Percentiles rank a stretch among this genome's conserved stretches.
Conservation (phyloP, 768 basidiomycete species). For the Cubamyces sp. region DNA sequence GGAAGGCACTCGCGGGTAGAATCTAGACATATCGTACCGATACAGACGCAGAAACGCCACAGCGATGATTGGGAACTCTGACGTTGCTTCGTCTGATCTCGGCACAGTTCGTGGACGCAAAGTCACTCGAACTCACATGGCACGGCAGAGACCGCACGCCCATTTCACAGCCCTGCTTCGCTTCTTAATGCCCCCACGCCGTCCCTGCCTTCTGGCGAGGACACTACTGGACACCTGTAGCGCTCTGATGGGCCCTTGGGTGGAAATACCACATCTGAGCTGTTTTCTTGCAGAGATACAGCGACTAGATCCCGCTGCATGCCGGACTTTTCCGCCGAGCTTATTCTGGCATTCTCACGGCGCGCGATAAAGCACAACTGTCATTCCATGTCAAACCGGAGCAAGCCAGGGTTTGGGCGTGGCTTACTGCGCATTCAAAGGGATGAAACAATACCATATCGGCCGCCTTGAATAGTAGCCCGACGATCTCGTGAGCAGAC, state of each 20-base stretch:
- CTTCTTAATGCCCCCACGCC: slow-evolving; percentile 22
- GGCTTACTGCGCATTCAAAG: background rate
- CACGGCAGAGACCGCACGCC: slow-evolving; percentile 4
- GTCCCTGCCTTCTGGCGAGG: slow-evolving; percentile 11
- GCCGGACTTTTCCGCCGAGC: slow-evolving; percentile 15
- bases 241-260: slow-evolving; percentile 11
- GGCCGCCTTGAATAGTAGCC: no score
- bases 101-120: slow-evolving; percentile 13
- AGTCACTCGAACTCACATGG: slow-evolving; percentile 15
- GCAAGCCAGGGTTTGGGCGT: background rate
- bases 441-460: background rate
- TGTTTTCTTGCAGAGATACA: background rate
- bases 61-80: slow-evolving; percentile 21
- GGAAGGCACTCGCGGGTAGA: slow-evolving; percentile 3
- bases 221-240: slow-evolving; percentile 1
- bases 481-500: background rate
- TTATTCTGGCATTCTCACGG: slow-evolving; percentile 11
- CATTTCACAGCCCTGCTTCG: slow-evolving; percentile 16
- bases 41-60: slow-evolving; percentile 13
- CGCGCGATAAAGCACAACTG: background rate
- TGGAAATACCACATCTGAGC: slow-evolving; percentile 9
- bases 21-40: slow-evolving; percentile 3
- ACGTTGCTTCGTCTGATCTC: slow-evolving; percentile 21
- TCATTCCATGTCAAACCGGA: background rate
- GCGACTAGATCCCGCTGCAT: background rate